Base-by-base conservation (phyloP, 2,329 filamentous ascomycete genomes). In the Apiospora aurea region DNA sequence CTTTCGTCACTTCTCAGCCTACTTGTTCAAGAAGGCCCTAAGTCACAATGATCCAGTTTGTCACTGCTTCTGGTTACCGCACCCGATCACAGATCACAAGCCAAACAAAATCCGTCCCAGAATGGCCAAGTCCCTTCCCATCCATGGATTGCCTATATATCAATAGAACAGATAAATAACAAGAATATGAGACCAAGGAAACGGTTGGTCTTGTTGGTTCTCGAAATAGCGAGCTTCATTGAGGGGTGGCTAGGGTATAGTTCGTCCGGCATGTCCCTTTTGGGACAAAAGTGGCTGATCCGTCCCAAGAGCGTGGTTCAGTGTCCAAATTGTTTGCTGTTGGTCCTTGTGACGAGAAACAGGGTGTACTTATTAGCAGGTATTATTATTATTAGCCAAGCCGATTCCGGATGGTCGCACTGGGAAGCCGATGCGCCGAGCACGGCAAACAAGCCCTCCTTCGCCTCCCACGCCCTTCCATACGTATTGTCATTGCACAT, bases 1-100 rank as follows among this genome's bases (percentile, higher is more conserved):
- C 8, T 41, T 64, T 41, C 57, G 57, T 64, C 57, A 64, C 57
- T 64, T 64, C 29, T 64, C 57, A 64, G 57, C 57, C 41, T 64
- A 41, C n/a, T 64, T 41, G 34, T 64, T 64, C 57, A 34, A 64
- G 57, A 64, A 41, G 34, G 57, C 57, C 34, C 57, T n/a, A 64
- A 41, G n/a, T 41, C 4, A 29, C 10, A 21, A 64, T 21, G 34
- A 41, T 64, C 57, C 57, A 34, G n/a, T 64, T 7, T 41, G 57
- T 38, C 34, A 34, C 41, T 64, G 13, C 29, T 64, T 64, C 18
- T 64, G 53, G 57, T 24, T 64, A 64, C 57, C 34, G 57, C 18
- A 24, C 57, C 57, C 57, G 57, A 64, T 41, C 57, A 64, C 34
- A 64, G 34, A 38, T 41, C 57, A 64, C 57, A 64, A 10, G 57